A percentile compares a stretch with the other conserved stretches of the same genome.
These are phyloP conservation scores for Rhodotorula sp. DNA, from an alignment of 1,284 basidiomycete species.

Conservation along the genomic window DNA sequence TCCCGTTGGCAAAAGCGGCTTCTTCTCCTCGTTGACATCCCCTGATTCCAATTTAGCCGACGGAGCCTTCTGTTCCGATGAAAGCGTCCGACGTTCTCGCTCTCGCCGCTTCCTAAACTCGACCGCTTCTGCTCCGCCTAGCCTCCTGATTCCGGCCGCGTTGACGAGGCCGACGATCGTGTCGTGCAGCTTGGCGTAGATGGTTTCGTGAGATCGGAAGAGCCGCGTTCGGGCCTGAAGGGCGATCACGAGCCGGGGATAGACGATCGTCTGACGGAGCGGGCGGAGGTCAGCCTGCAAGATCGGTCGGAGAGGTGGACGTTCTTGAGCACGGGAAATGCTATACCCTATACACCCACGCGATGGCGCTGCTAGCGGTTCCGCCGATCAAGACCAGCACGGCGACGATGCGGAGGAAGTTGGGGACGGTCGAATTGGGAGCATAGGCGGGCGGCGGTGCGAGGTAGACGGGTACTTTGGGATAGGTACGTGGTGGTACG, in stretches of 20 bases:
- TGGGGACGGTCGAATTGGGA: constrained; percentile 32
- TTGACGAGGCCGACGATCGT: not conserved
- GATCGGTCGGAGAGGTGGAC: too few relatives aligned
- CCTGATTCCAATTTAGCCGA: not conserved
- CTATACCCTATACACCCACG: constrained; percentile 32
- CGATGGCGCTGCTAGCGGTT: constrained; percentile 3
- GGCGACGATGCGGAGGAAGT: constrained; percentile 25
- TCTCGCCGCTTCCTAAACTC: not conserved
- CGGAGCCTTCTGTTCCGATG: not conserved
- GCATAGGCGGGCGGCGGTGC: constrained; percentile 20
- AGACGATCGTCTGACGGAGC: constrained; percentile 3
- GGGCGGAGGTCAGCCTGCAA: not conserved
- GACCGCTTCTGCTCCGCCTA: constrained; percentile 15
- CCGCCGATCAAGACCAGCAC: constrained; percentile 27
- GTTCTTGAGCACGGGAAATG: not conserved
- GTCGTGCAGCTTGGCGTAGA: constrained; percentile 2
- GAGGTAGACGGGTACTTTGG: not conserved
- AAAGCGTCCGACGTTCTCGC: not conserved
- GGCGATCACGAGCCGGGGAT: constrained; percentile 23
- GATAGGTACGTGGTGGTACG: constrained; percentile 14
- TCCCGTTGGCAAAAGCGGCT: not conserved
- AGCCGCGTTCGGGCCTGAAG: constrained; percentile 14
- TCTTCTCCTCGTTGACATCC: not conserved
- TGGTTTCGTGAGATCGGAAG: constrained; percentile 3
- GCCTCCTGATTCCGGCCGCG: not conserved